Evolutionary conservation across 129 eudicot species (phyloP), one percentile per base, ranked within the genome.

Genomic region (Lactuca sativa): DNA sequence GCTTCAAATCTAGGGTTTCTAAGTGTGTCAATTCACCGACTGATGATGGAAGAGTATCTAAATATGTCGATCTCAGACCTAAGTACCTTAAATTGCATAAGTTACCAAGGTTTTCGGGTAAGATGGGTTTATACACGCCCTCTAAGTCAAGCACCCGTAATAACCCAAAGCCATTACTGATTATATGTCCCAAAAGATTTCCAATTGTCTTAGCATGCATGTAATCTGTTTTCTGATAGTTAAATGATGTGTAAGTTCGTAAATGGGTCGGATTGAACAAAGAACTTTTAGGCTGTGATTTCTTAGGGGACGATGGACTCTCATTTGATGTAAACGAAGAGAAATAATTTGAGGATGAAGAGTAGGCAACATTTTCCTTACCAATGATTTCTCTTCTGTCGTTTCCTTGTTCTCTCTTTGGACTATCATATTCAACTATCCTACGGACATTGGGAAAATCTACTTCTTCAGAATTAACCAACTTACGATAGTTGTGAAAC

Each of bases 131-230:
- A 67, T 86, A 74, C 2, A 83, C 84, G 2, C 86, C 80, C 66
- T 80, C 88, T 9, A 86, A 75, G 58, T 86, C 92, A 40, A 86
- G 88, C 64, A 86, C 92, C 70, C 88, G 78, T 8, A 86, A 77
- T 61, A 86, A 65, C 59, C 79, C 78, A n/a, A 63, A 60, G 15
- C 85, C 80, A n/a, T 56, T 70, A 33, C 55, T 38, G 38, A 80
- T 69, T 47, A 79, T 73, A 9, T 65, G 52, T 32, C 54, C 61
- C 16, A 86, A 59, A 71, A 82, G 74, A 4, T 7, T 48, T 17
- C 88, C 86, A 3, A 86, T 72, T 58, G 70, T 69, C 40, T 25
- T 72, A 4, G 88, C 84, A 4, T 82, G 85, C 32, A 34, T 80
- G 43, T 82, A 73, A 40, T 57, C 88, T 38, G 74, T 80, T 48